Evolutionary conservation across 129 eudicot species (phyloP), one percentile per base, ranked within the genome.

Genomic region (Dittrichia graveolens): DNA sequence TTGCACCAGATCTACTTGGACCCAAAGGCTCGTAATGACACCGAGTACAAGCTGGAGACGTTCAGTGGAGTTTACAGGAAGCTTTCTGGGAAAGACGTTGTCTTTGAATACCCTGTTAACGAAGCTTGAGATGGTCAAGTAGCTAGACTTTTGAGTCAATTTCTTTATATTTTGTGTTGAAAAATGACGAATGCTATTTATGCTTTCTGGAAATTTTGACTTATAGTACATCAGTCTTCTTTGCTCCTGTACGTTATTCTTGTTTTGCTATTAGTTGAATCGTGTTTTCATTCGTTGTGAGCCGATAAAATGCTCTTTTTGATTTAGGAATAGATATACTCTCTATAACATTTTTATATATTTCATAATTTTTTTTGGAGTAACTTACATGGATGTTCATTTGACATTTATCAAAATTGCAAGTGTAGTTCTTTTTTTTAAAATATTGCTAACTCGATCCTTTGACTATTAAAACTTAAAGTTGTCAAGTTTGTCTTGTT

Each of bases 31-130:
- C 83, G 88, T 0, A 89, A 89, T 43, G 87, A 89, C 67, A 89
- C 96, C 7, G 96, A 89, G 83, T 89, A 89, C 96, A 89, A 89
- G 82, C 77, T 89, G 76, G 96, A 89, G 79, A 86, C 96, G 4
- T 89, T 83, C 70, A 64, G 89, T 19, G 91, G 85, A 24, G 96
- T 89, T 16, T 89, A 89, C 87, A 83, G 90, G 87, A 89, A 85
- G 82, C 96, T 89, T 57, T 89, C 91, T 0, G 96, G 96, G 15
- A 89, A 89, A 79, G 96, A 89, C 38, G 96, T 89, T 42, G 86
- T 89, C 24, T 89, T 89, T 39, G 96, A 89, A 65, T 89, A 79
- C 80, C 96, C 96, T 3, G 41, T 55, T 6, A 55, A 85, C 2
- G 88, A 88, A 14, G 86, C 86, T 52, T 86, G 67, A 81, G 64